Conservation (phyloP, 345 rosid genomes). For the Leavenworthia alabamica region DNA sequence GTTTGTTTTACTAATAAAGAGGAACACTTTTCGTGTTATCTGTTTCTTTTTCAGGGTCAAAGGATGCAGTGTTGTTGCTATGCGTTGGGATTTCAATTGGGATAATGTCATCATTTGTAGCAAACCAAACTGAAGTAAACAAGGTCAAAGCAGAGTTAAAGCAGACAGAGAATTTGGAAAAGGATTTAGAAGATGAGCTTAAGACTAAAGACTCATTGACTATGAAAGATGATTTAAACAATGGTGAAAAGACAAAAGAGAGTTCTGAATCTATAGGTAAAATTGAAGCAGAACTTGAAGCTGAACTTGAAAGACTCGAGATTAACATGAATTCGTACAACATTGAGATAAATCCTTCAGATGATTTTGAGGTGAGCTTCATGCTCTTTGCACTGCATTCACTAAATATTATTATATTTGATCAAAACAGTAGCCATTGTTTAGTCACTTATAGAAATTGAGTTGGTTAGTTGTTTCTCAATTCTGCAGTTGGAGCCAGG, state of each 20-base stretch:
- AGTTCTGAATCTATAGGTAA: constrained; percentile 50
- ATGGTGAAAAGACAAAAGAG: constrained; percentile 38
- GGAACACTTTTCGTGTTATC: too few relatives aligned
- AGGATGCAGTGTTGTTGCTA: constrained; percentile 38
- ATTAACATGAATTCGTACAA: constrained; percentile 46
- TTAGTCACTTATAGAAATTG: background rate
- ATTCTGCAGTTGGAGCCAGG: constrained; percentile 54
- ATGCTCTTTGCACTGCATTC: background rate
- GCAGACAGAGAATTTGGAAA: constrained; percentile 62
- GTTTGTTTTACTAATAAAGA: too few relatives aligned
- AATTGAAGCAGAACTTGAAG: constrained; percentile 94
- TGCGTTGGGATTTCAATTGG: constrained; percentile 72
- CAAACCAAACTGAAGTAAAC: constrained; percentile 43
- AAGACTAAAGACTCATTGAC: constrained; percentile 61
- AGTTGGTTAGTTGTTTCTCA: constrained; percentile 5
- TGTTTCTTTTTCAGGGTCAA: constrained; percentile 45
- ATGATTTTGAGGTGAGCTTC: constrained; percentile 18
- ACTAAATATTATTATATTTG: background rate
- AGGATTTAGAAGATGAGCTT: constrained; percentile 68
- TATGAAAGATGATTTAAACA: constrained; percentile 34
- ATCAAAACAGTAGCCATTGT: background rate
- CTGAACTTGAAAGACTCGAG: constrained; percentile 86
- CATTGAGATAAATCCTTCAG: constrained; percentile 36
- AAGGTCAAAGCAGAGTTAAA: constrained; percentile 45
- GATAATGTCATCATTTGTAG: constrained; percentile 43